phyloP scores from a whole-genome alignment of 306 rosid species.

The Prunus dulcis region DNA sequence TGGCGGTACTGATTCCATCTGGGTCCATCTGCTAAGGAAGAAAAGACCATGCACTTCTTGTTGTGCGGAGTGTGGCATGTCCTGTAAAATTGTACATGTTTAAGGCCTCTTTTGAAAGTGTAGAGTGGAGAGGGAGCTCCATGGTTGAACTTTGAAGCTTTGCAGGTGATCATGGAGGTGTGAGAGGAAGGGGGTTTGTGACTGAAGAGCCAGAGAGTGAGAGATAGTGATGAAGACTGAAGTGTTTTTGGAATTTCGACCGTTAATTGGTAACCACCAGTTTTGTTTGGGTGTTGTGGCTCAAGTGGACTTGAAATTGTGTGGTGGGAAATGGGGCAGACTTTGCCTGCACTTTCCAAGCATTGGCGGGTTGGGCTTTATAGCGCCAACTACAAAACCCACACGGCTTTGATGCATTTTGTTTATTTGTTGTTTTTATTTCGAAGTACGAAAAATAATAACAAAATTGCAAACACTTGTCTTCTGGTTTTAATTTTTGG shows the following conservation, averaged over 20 bases:
- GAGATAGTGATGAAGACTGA: not conserved
- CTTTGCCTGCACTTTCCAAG: not conserved
- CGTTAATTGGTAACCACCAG: slow-evolving; percentile 28
- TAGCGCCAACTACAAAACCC: not conserved
- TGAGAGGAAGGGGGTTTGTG: not conserved
- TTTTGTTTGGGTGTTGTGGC: slow-evolving; percentile 12
- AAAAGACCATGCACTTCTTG: slow-evolving; percentile 31
- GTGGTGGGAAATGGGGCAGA: not conserved
- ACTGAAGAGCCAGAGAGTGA: not conserved
- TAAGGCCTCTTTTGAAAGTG: slow-evolving; percentile 21
- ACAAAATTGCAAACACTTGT: not conserved
- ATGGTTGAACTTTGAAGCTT: slow-evolving; percentile 36
- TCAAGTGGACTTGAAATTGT: not conserved
- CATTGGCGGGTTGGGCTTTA: not conserved
- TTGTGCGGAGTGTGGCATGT: slow-evolving; percentile 7
- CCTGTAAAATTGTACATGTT: slow-evolving; percentile 17
- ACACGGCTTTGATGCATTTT: not conserved
- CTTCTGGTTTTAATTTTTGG: not conserved
- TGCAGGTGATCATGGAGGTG: slow-evolving; percentile 51
- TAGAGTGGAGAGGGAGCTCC: slow-evolving; percentile 28
- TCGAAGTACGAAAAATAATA: not conserved
- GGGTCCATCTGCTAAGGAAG: slow-evolving; percentile 30
- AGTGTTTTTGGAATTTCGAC: slow-evolving; percentile 14
- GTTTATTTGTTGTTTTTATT: not conserved
- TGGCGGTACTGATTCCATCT: slow-evolving; percentile 34